phyloP scores from a whole-genome alignment of 345 rosid species.

The Lenwebbia sp. region DNA sequence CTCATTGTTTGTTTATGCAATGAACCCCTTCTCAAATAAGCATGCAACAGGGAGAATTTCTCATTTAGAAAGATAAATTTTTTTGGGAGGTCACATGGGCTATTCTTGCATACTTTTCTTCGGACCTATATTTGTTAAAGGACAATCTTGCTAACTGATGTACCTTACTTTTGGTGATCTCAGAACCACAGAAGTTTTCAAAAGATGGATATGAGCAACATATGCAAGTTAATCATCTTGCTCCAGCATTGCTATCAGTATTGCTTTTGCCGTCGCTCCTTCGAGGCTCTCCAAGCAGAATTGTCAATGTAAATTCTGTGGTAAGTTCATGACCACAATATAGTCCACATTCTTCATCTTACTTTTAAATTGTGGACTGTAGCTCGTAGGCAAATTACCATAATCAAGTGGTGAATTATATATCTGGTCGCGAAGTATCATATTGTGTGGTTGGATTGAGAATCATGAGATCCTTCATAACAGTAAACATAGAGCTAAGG shows the following conservation, averaged over 20 bases:
- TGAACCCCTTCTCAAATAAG: not conserved
- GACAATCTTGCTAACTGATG: not conserved
- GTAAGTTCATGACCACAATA: slow-evolving; percentile 40
- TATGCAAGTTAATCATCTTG: slow-evolving; percentile 98
- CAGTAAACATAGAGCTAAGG: not conserved
- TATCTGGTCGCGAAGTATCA: not conserved
- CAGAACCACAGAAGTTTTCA: slow-evolving; percentile 84
- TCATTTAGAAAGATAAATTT: not conserved
- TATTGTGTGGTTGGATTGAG: not conserved
- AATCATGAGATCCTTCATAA: not conserved
- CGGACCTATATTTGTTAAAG: not conserved
- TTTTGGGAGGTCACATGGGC: not conserved
- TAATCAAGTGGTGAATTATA: not conserved
- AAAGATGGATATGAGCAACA: slow-evolving; percentile 88
- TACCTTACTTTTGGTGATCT: not conserved
- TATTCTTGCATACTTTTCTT: not conserved
- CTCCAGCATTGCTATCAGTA: slow-evolving; percentile 80
- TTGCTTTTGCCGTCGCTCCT: slow-evolving; percentile 89
- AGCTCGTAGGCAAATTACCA: not conserved
- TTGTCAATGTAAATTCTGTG: slow-evolving; percentile 88
- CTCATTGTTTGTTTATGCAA: not conserved
- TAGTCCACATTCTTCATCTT: not conserved
- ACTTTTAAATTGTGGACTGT: not conserved
- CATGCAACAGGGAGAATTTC: not conserved
- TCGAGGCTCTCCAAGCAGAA: slow-evolving; percentile 91